Conservation (phyloP, 2,329 filamentous ascomycete genomes). For the Penicillium griseofulvum region DNA sequence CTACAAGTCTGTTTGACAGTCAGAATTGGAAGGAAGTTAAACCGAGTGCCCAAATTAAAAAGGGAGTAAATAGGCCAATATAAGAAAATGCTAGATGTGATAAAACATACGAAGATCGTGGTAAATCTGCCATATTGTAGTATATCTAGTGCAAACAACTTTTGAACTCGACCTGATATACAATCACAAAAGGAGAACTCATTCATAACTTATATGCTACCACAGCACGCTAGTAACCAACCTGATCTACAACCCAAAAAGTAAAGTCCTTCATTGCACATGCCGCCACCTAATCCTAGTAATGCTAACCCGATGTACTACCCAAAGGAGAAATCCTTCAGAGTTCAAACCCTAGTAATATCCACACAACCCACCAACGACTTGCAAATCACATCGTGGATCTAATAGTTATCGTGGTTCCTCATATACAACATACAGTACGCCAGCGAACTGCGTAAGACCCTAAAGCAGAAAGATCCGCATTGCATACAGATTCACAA, state of each 20-base stretch:
- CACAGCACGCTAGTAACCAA: not conserved
- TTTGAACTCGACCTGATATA: not conserved
- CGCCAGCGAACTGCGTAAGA: not conserved
- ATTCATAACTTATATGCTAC: not conserved
- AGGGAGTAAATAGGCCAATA: not conserved
- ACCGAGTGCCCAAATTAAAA: not conserved
- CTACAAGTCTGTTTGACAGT: slow-evolving; percentile 10
- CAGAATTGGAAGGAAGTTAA: not conserved
- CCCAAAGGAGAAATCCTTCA: not conserved
- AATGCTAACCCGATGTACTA: not conserved
- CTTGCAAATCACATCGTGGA: not conserved
- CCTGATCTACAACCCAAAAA: not conserved
- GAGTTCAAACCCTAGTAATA: not conserved
- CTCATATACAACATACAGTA: not conserved
- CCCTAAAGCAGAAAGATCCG: not conserved
- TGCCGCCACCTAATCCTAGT: not conserved
- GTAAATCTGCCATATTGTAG: slow-evolving; percentile 4
- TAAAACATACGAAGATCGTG: slow-evolving; percentile 4
- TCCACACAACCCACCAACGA: not conserved
- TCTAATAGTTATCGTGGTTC: not conserved
- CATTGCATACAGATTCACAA: not conserved
- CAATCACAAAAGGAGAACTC: not conserved
- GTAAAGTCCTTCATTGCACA: not conserved
- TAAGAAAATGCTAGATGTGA: not conserved
- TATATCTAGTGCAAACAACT: not conserved